phyloP scores from a whole-genome alignment of 441 rosid genomes.

The Syzygium syzygioides region DNA sequence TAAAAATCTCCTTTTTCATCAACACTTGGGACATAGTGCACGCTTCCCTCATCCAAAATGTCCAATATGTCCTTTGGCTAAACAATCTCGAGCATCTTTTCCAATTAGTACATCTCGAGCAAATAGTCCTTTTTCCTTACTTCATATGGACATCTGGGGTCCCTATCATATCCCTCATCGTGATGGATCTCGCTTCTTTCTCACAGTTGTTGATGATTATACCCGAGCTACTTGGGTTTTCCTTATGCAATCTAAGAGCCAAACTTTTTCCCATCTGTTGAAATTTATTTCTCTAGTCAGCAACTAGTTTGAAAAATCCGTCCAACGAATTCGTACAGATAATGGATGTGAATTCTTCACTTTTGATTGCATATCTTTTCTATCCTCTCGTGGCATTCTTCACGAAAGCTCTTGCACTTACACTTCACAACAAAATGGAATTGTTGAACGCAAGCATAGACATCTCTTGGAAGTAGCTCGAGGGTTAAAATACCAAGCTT shows the following conservation, averaged over 20 bases:
- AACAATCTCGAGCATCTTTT: too few relatives aligned
- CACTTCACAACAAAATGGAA: neutral
- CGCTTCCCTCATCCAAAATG: too few relatives aligned
- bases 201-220: neutral
- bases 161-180: too few relatives aligned
- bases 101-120: too few relatives aligned
- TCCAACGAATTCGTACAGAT: too few relatives aligned
- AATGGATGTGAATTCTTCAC: neutral
- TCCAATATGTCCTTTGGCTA: too few relatives aligned
- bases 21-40: too few relatives aligned
- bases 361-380: neutral
- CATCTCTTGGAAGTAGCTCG: neutral
- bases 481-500: neutral
- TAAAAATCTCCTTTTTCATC: too few relatives aligned
- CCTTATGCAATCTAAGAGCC: neutral
- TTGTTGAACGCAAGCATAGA: neutral
- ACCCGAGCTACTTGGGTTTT: neutral
- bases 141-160: too few relatives aligned
- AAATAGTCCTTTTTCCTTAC: too few relatives aligned
- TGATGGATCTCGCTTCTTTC: neutral
- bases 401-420: too few relatives aligned
- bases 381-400: neutral
- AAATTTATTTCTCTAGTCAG: neutral
- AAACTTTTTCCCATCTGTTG: neutral
- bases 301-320: too few relatives aligned